These are phyloP conservation scores for Massarina eburnea DNA, from an alignment of 2,329 filamentous ascomycete species.

Conservation along the genomic window DNA sequence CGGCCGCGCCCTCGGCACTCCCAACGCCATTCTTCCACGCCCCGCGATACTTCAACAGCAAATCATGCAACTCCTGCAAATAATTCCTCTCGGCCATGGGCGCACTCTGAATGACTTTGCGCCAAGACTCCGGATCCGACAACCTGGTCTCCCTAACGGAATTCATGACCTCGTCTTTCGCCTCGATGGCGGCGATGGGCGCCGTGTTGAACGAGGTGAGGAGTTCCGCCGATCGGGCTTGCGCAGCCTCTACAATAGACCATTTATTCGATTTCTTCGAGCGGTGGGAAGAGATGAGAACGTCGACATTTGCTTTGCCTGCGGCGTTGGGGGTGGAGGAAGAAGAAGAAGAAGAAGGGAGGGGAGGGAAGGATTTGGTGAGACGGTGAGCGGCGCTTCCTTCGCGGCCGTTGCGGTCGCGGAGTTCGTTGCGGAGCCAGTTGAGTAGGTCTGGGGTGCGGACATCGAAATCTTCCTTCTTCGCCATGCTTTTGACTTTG, in stretches of 20 bases:
- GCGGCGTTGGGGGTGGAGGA: slow-evolving; percentile 12
- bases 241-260: slow-evolving; percentile 79
- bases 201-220: slow-evolving; percentile 72
- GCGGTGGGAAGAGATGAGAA: slow-evolving; percentile 79
- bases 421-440: slow-evolving; percentile 80
- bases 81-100: slow-evolving; percentile 79
- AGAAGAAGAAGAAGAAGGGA: slow-evolving; percentile 21
- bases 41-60: slow-evolving; percentile 65
- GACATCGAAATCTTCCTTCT: slow-evolving; percentile 77
- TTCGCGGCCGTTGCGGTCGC: slow-evolving; percentile 71
- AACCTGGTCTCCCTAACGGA: slow-evolving; percentile 73
- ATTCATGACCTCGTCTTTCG: slow-evolving; percentile 79
- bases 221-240: slow-evolving; percentile 59
- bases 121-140: slow-evolving; percentile 82
- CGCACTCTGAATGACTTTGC: slow-evolving; percentile 74
- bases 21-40: slow-evolving; percentile 53
- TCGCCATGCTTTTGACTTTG: slow-evolving; percentile 76
- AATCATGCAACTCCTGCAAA: slow-evolving; percentile 76
- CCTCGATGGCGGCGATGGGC: slow-evolving; percentile 85
- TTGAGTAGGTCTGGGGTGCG: slow-evolving; percentile 70
- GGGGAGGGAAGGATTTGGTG: slow-evolving; percentile 15
- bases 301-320: slow-evolving; percentile 69
- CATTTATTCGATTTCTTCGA: slow-evolving; percentile 91
- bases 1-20: slow-evolving; percentile 44
- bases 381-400: slow-evolving; percentile 44